A percentile compares a stretch with the other conserved stretches of the same genome.
phyloP scores from a whole-genome alignment of 2,329 filamentous ascomycete genomes.

The Gnomoniopsis sp. region DNA sequence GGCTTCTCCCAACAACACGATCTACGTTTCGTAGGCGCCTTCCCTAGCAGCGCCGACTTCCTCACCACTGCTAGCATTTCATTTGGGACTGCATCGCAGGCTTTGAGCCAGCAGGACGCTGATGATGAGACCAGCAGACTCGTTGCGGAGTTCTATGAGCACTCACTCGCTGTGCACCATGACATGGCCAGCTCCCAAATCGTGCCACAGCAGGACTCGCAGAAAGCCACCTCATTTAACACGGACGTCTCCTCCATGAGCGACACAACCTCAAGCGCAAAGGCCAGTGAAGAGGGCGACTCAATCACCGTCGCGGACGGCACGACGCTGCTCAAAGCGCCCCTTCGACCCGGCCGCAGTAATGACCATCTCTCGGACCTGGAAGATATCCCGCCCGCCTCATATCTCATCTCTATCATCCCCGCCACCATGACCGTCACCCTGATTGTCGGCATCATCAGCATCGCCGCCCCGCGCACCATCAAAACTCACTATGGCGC shows the following conservation, averaged over 20 bases:
- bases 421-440: constrained; percentile 83
- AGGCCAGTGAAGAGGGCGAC: constrained; percentile 11
- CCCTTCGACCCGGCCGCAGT: constrained; percentile 21
- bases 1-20: constrained; percentile 51
- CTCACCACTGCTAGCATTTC: constrained; percentile 44
- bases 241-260: constrained; percentile 35
- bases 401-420: constrained; percentile 61
- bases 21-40: constrained; percentile 26
- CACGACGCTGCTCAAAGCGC: constrained; percentile 21
- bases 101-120: background rate
- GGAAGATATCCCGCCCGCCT: constrained; percentile 65
- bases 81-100: constrained; percentile 22
- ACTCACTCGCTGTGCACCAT: constrained; percentile 71
- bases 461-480: constrained; percentile 62
- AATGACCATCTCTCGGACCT: constrained; percentile 57
- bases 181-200: constrained; percentile 62
- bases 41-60: constrained; percentile 38
- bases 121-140: constrained; percentile 25
- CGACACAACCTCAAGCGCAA: constrained; percentile 20
- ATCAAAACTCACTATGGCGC: constrained; percentile 65
- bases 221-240: constrained; percentile 22
- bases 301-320: constrained; percentile 25
- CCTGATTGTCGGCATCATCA: constrained; percentile 75
- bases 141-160: constrained; percentile 69
- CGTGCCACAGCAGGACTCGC: constrained; percentile 14